A percentile compares a stretch with the other conserved stretches of the same genome.
These are phyloP conservation scores for Candida stauntonica DNA, from an alignment of 805 yeast genomes.

Conservation along the genomic window DNA sequence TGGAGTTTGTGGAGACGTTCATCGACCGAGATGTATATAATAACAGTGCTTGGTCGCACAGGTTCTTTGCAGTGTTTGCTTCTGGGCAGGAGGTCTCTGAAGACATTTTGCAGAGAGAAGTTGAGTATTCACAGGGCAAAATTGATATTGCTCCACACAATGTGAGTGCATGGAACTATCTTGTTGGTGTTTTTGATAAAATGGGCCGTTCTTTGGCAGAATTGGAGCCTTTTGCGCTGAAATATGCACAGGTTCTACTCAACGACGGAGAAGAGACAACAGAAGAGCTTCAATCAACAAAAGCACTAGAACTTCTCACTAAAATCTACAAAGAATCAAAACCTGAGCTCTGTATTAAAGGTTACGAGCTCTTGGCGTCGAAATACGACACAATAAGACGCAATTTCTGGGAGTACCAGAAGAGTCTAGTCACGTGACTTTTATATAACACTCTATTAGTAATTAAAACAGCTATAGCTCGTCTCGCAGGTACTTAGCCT, in stretches of 20 bases:
- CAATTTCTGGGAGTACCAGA: conserved; percentile 57
- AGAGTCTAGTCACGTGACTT: conserved; percentile 5
- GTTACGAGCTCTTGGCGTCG: conserved; percentile 47
- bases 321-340: conserved; percentile 36
- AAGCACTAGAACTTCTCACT: conserved; percentile 62
- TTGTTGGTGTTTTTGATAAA: conserved; percentile 50
- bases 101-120: conserved; percentile 40
- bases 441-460: not conserved
- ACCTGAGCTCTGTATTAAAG: conserved; percentile 33
- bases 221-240: conserved; percentile 41
- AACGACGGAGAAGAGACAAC: conserved; percentile 7
- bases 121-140: conserved; percentile 43
- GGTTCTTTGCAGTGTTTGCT: conserved; percentile 53
- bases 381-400: conserved; percentile 59
- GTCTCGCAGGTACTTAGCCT: conserved; percentile 18
- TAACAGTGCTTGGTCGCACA: conserved; percentile 91
- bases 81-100: conserved; percentile 11
- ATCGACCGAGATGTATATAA: conserved; percentile 68
- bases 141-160: conserved; percentile 72
- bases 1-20: conserved; percentile 43
- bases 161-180: conserved; percentile 81
- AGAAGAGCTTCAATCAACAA: conserved; percentile 39
- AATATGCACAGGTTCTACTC: conserved; percentile 35
- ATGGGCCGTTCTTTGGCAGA: conserved; percentile 30
- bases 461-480: conserved; percentile 17